Evolutionary conservation across 495 filamentous ascomycete species (phyloP), one percentile per base, ranked within the genome.

Genomic region (Hypoxylon rickii): DNA sequence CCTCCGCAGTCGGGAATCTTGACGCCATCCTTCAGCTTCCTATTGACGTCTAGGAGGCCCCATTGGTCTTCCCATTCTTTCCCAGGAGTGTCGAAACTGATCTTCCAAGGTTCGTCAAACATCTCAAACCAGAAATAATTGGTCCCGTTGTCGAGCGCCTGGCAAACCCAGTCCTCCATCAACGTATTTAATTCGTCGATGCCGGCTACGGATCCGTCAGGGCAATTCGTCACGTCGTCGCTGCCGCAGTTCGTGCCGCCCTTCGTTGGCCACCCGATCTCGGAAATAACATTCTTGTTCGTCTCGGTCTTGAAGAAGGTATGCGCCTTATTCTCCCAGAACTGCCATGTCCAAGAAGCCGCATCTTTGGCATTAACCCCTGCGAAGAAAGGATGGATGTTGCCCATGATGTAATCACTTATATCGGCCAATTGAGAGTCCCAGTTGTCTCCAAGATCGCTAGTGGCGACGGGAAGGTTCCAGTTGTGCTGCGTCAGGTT

Each of bases 41-140:
- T 83, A 55, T 89, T 84, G 1, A 89, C 79, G 70, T 96, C 90
- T 84, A 98, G 86, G 16, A 98, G 73, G 21, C 94, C 94, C 93
- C 93, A 97, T 65, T 96, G 88, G 64, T 95, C 90, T 73, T 98
- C 94, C 92, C 92, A 97, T 49, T 89, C 77, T 72, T 92, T 78
- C 10, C 81, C 83, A 1, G 73, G 66, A 2, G 71, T 76, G 66
- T 98, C 86, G 70, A 83, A 95, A 18, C 61, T 54, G 18, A 88
- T 72, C 73, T 97, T 97, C 94, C 94, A 98, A 2, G 92, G 90
- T 73, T 96, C 92, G 64, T 96, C 92, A 65, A 96, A 97, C 12
- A 91, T 90, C 70, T 91, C 88, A 65, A 96, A 96, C 94, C 92
- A 97, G 67, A 96, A 97, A 68, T 96, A 98, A 33, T 92, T 84